Conservation (phyloP, 2,329 filamentous ascomycete species). For the Corynespora cassiicola region DNA sequence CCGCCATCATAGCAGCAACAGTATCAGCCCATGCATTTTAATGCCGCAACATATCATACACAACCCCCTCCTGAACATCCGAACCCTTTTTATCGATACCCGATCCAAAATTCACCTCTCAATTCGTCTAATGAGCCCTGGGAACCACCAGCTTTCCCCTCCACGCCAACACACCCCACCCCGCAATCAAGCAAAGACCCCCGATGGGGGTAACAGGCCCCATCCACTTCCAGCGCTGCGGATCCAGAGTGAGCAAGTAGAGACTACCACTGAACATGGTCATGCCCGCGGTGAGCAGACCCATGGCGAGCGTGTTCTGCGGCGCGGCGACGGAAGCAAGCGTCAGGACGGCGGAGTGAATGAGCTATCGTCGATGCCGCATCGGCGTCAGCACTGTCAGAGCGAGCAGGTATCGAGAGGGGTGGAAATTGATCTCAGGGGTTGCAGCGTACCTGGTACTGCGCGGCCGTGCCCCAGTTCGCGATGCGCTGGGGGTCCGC, state of each 20-base stretch:
- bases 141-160: slow-evolving; percentile 35
- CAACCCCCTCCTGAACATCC: no score
- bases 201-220: slow-evolving; percentile 72
- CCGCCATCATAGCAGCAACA: no score
- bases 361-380: no score
- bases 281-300: slow-evolving; percentile 69
- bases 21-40: no score
- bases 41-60: no score
- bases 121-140: slow-evolving; percentile 16
- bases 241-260: slow-evolving; percentile 69
- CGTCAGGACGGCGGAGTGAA: slow-evolving; percentile 68
- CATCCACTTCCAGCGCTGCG: slow-evolving; percentile 63
- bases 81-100: no score
- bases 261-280: slow-evolving; percentile 71
- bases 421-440: not conserved
- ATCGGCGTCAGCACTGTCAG: not conserved
- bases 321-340: slow-evolving; percentile 60
- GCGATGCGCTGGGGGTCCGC: slow-evolving; percentile 64
- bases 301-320: slow-evolving; percentile 62
- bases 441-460: slow-evolving; percentile 65
- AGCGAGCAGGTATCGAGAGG: not conserved
- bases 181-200: slow-evolving; percentile 68
- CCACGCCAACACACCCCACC: slow-evolving; percentile 62
- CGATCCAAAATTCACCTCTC: no score
- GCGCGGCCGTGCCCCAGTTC: slow-evolving; percentile 69